phyloP scores from a whole-genome alignment of 2,329 filamentous ascomycete genomes.

The Neonectria magnoliae region DNA sequence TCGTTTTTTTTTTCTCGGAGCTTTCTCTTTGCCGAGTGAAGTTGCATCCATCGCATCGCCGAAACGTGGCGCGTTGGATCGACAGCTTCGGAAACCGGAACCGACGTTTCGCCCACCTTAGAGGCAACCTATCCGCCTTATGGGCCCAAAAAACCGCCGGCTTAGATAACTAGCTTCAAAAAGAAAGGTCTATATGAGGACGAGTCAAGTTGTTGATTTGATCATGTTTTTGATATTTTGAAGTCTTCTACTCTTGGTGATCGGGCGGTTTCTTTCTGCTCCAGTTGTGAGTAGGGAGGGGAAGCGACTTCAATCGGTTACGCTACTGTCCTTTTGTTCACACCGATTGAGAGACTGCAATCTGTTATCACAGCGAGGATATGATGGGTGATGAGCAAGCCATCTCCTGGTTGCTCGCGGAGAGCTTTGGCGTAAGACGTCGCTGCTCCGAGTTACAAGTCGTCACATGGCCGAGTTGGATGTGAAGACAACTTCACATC shows the following conservation, averaged over 20 bases:
- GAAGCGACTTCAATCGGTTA: not conserved
- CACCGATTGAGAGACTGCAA: not conserved
- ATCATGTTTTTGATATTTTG: fast-evolving
- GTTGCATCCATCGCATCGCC: conserved; percentile 4
- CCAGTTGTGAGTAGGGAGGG: not conserved
- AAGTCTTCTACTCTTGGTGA: not conserved
- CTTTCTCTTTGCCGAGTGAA: conserved; percentile 3
- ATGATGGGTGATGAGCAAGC: not conserved
- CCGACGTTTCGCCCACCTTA: conserved; percentile 13
- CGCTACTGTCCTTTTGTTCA: not conserved
- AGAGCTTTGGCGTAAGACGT: not conserved
- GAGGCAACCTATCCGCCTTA: conserved; percentile 3
- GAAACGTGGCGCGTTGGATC: conserved; percentile 25
- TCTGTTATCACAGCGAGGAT: not conserved
- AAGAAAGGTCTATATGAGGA: not conserved
- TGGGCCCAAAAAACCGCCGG: not conserved
- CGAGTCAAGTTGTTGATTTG: not conserved
- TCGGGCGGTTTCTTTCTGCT: not conserved
- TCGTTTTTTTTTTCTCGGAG: not conserved
- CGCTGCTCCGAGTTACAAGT: not conserved
- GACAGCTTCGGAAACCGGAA: conserved; percentile 2
- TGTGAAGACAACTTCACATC: not conserved
- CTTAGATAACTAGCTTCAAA: not conserved
- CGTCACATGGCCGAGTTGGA: not conserved
- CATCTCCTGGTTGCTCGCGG: not conserved